Evolutionary conservation across 2,329 filamentous ascomycete species (phyloP).

Genomic region (Neurospora sp.): DNA sequence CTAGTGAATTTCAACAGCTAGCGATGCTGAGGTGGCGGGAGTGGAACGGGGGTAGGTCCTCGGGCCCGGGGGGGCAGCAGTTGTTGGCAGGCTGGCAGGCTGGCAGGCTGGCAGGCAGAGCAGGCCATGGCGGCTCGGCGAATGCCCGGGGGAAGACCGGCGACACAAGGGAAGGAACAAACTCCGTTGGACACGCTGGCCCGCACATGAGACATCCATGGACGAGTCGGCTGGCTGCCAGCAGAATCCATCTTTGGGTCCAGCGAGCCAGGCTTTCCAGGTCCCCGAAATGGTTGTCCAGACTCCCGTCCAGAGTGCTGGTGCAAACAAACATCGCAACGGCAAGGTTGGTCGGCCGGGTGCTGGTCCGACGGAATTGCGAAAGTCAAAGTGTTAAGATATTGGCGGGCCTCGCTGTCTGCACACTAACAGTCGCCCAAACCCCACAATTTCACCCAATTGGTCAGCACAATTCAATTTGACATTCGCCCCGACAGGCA

Average conservation of each 20-base stretch:
- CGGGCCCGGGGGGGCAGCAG: constrained; percentile 10
- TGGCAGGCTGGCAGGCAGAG: constrained; percentile 4
- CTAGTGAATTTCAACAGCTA: not conserved
- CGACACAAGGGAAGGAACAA: not conserved
- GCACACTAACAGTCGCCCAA: not conserved
- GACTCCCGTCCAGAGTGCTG: not conserved
- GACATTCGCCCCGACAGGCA: not conserved
- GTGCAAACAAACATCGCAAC: not conserved
- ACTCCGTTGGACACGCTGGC: not conserved
- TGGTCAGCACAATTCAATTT: not conserved
- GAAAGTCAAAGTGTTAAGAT: not conserved
- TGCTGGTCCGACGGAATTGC: not conserved
- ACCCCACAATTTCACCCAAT: not conserved
- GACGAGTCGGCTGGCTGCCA: not conserved
- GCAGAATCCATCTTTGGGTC: not conserved
- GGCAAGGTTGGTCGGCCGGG: not conserved
- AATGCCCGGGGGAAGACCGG: constrained; percentile 5
- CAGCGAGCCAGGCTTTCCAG: not conserved
- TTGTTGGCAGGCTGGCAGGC: constrained; percentile 6
- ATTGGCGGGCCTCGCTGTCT: not conserved
- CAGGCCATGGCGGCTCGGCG: not conserved
- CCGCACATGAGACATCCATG: not conserved
- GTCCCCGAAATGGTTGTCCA: not conserved
- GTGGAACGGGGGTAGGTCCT: constrained; percentile 1
- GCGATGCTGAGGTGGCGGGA: not conserved